Conservation (phyloP, 2,329 filamentous ascomycete species). For the Colletotrichum sp. region DNA sequence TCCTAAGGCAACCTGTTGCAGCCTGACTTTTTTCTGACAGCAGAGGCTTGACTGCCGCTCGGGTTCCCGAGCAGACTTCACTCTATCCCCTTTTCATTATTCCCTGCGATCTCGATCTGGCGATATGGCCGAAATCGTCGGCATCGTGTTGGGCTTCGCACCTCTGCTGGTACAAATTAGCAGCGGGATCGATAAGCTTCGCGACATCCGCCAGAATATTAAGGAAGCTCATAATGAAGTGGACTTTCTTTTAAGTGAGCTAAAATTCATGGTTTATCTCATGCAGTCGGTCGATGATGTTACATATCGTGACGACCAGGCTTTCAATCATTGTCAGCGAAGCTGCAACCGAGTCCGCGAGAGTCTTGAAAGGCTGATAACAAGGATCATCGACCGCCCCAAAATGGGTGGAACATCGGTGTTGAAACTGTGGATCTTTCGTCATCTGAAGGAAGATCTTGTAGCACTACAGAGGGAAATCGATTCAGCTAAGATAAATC, state of each 20-base stretch:
- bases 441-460: background rate
- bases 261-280: background rate
- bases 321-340: background rate
- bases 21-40: too few relatives aligned
- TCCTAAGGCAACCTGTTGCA: too few relatives aligned
- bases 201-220: background rate
- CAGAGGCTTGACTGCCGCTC: too few relatives aligned
- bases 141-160: background rate
- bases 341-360: background rate
- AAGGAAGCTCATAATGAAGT: background rate
- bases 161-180: background rate
- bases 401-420: background rate
- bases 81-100: background rate
- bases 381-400: background rate
- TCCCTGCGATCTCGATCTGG: rapidly evolving
- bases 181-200: background rate
- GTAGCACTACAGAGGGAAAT: background rate
- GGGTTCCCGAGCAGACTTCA: too few relatives aligned
- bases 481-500: background rate
- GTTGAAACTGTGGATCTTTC: background rate
- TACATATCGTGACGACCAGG: background rate
- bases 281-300: background rate
- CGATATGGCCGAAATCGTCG: background rate
- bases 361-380: background rate
- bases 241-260: background rate